Evolutionary conservation across 768 basidiomycete species (phyloP).

Genomic region (Lactifluus volemus): DNA sequence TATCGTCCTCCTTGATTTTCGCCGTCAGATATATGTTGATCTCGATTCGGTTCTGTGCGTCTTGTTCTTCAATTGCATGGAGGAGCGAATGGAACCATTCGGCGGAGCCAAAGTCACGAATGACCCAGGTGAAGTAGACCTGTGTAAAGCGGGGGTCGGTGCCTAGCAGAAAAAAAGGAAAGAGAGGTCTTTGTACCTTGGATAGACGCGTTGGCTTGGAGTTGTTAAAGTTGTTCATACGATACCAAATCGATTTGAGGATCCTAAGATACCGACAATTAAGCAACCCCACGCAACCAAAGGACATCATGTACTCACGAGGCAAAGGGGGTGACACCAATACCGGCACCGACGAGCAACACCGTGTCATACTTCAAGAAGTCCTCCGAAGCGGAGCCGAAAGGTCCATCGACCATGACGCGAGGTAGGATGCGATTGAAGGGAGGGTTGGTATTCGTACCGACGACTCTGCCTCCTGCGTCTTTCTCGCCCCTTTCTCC

Average conservation of each 20-base stretch:
- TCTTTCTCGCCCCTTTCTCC: conserved; percentile 33
- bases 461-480: conserved; percentile 52
- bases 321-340: conserved; percentile 94
- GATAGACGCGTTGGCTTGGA: conserved; percentile 73
- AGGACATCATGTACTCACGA: conserved; percentile 50
- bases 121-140: conserved; percentile 94
- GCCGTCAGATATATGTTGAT: conserved; percentile 93
- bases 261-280: conserved; percentile 37
- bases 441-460: conserved; percentile 46
- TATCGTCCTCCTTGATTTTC: conserved; percentile 84
- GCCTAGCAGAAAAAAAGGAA: neutral
- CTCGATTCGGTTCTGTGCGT: conserved; percentile 76
- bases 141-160: neutral
- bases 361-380: conserved; percentile 86
- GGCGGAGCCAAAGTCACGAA: conserved; percentile 82
- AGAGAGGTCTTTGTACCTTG: conserved; percentile 41
- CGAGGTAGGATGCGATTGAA: conserved; percentile 74
- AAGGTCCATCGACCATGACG: conserved; percentile 95
- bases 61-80: conserved; percentile 90
- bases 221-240: conserved; percentile 79
- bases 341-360: conserved; percentile 87
- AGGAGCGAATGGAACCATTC: conserved; percentile 95
- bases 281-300: neutral
- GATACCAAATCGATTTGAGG: conserved; percentile 90
- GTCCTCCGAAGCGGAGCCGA: conserved; percentile 88